Conservation (phyloP, 495 filamentous ascomycete species). For the Filosporella fistucella region DNA sequence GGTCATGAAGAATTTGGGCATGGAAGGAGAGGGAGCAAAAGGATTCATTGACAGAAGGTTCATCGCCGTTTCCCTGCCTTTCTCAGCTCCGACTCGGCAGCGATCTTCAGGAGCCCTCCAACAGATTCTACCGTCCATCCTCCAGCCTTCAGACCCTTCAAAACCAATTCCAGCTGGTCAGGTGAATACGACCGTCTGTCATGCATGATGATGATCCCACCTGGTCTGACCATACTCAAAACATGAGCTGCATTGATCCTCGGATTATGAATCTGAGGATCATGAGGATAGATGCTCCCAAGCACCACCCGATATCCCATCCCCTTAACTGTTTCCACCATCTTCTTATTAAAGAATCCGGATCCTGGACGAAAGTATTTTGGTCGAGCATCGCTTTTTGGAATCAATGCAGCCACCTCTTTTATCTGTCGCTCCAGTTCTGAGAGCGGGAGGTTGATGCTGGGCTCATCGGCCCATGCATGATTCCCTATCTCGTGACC, state of each 20-base stretch:
- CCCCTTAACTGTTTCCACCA: slow-evolving; percentile 49
- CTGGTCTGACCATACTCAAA: slow-evolving; percentile 68
- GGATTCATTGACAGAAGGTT: too few relatives aligned
- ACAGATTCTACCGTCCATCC: slow-evolving; percentile 68
- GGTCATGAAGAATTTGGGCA: too few relatives aligned
- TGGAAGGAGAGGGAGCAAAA: too few relatives aligned
- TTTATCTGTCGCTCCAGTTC: slow-evolving; percentile 19
- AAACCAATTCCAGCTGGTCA: slow-evolving; percentile 65
- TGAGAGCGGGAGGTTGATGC: slow-evolving; percentile 34
- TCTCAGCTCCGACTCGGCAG: too few relatives aligned
- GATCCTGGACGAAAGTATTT: slow-evolving; percentile 76
- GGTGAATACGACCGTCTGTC: slow-evolving; percentile 75
- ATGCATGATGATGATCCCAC: slow-evolving; percentile 77
- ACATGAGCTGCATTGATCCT: slow-evolving; percentile 75
- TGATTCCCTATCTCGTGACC: slow-evolving; percentile 58
- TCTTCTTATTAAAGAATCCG: slow-evolving; percentile 68
- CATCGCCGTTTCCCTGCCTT: too few relatives aligned
- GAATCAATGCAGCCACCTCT: slow-evolving; percentile 17
- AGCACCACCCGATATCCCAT: slow-evolving; percentile 66
- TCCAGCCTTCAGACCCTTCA: slow-evolving; percentile 61
- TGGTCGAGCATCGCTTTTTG: slow-evolving; percentile 24
- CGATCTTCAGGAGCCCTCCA: slow-evolving; percentile 51
- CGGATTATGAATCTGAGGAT: slow-evolving; percentile 66
- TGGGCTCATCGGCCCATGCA: slow-evolving; percentile 79
- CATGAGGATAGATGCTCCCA: slow-evolving; percentile 82